Evolutionary conservation across 163 green algal species (phyloP).

Genomic region (Coccomyxa subellipsoidea): DNA sequence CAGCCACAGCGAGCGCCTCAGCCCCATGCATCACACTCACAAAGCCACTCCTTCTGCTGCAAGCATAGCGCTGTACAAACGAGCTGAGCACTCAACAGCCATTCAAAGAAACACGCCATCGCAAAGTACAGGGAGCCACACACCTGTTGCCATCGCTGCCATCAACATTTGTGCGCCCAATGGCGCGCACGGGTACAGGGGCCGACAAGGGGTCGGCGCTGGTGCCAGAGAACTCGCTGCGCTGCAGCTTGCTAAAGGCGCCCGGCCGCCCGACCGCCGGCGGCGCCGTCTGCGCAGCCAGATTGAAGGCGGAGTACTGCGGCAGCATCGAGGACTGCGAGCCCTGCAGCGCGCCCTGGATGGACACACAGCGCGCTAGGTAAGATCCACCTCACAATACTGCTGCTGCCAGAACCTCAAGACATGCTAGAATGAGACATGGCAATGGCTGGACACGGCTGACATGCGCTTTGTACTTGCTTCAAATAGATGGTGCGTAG

Average conservation of each 20-base stretch:
- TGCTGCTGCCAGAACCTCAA: too few relatives aligned
- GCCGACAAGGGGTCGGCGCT: background rate
- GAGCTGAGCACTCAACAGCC: background rate
- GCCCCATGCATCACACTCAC: too few relatives aligned
- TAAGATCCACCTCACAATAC: too few relatives aligned
- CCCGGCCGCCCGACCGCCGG: too few relatives aligned
- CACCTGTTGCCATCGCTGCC: constrained; percentile 1
- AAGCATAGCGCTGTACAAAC: too few relatives aligned
- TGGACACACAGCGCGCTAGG: too few relatives aligned
- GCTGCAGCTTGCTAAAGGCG: background rate
- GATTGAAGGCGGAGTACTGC: background rate
- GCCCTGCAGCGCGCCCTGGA: background rate
- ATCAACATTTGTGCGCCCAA: background rate
- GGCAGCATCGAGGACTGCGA: background rate
- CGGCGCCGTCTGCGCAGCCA: too few relatives aligned
- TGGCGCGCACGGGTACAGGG: background rate
- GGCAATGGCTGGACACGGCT: background rate
- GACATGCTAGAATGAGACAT: too few relatives aligned
- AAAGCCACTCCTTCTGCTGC: background rate
- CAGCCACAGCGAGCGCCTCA: too few relatives aligned
- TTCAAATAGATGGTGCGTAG: too few relatives aligned
- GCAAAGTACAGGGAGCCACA: background rate
- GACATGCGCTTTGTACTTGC: too few relatives aligned
- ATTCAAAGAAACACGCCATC: background rate
- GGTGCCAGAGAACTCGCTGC: background rate